phyloP scores from a whole-genome alignment of 2,329 filamentous ascomycete genomes.

The Verticillium nubilum region DNA sequence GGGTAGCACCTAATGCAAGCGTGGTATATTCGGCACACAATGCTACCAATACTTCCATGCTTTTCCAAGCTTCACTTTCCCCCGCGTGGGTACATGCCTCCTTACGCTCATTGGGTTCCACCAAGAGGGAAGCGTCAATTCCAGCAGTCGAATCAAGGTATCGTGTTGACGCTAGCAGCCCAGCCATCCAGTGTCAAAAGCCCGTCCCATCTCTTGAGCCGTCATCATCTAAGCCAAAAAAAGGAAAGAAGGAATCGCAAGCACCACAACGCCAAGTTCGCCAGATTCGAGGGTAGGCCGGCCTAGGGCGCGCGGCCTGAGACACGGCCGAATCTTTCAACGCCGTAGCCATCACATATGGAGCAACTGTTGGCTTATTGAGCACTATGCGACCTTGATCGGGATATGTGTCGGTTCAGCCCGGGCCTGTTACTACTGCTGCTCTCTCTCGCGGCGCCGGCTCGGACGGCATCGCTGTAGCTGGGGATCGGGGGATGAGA shows the following conservation, averaged over 20 bases:
- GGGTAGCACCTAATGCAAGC: not conserved
- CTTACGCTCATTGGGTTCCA: not conserved
- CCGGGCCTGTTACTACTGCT: conserved; percentile 28
- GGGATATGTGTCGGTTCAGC: conserved; percentile 7
- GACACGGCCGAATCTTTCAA: not conserved
- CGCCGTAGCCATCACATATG: not conserved
- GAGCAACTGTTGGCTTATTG: conserved; percentile 2
- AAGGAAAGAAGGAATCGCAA: not conserved
- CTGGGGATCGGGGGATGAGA: conserved; percentile 67
- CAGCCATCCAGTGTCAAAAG: not conserved
- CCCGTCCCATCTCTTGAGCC: not conserved
- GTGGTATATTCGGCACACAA: not conserved
- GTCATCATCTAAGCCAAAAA: not conserved
- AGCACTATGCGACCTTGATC: conserved; percentile 13
- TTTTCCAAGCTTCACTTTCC: not conserved
- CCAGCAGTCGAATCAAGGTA: not conserved
- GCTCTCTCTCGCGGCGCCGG: conserved; percentile 43
- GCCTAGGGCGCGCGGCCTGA: not conserved
- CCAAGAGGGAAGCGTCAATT: not conserved
- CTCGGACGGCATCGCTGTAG: conserved; percentile 69
- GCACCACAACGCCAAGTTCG: not conserved
- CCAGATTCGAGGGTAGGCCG: not conserved
- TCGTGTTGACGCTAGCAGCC: not conserved
- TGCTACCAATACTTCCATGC: not conserved
- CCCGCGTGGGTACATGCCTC: not conserved